A percentile compares a stretch with the other conserved stretches of the same genome.
These are phyloP conservation scores for Phytophthora meadii DNA, from an alignment of 352 stramenopile species.

Conservation along the genomic window DNA sequence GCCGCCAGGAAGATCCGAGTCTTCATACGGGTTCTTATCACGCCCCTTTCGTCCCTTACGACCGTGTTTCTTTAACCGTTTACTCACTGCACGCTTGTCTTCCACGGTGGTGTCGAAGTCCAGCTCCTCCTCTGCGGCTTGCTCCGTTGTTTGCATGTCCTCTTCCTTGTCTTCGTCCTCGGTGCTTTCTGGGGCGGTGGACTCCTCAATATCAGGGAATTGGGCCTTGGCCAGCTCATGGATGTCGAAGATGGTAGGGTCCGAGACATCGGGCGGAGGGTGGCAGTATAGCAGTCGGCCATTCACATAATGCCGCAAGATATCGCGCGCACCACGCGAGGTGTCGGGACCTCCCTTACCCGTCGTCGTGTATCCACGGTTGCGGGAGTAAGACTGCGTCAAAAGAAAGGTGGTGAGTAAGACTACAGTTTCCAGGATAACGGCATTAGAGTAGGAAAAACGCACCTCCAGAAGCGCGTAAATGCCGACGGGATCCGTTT, in stretches of 20 bases:
- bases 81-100: constrained; percentile 77
- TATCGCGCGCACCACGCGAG: constrained; percentile 93
- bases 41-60: constrained; percentile 96
- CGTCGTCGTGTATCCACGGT: constrained; percentile 93
- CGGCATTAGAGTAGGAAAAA: neutral
- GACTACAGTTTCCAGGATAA: neutral
- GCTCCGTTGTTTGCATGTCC: constrained; percentile 6
- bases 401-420: constrained; percentile 6
- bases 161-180: constrained; percentile 27
- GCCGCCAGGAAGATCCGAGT: constrained; percentile 76
- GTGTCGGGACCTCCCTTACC: constrained; percentile 96
- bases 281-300: constrained; percentile 98
- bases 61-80: constrained; percentile 93
- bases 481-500: constrained; percentile 81
- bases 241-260: constrained; percentile 78
- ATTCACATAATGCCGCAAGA: constrained; percentile 98
- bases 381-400: constrained; percentile 77
- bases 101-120: constrained; percentile 80
- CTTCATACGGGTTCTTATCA: constrained; percentile 98
- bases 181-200: constrained; percentile 14
- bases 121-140: constrained; percentile 42
- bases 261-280: constrained; percentile 81
- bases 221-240: constrained; percentile 62
- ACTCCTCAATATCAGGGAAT: constrained; percentile 62
- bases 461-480: constrained; percentile 78